These are phyloP conservation scores for Phaffomyces thermotolerans DNA, from an alignment of 805 yeast genomes.

Conservation along the genomic window DNA sequence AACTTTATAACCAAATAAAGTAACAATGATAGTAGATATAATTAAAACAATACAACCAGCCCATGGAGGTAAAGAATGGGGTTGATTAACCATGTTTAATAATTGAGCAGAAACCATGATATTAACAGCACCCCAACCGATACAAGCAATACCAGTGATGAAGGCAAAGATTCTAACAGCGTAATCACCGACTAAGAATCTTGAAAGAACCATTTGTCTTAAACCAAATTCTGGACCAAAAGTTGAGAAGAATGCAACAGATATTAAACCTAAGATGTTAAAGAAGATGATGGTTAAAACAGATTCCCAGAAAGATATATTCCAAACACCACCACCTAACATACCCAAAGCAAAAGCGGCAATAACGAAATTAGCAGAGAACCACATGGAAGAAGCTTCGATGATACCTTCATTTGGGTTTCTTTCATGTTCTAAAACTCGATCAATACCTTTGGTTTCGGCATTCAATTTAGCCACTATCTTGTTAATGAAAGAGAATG, in stretches of 20 bases:
- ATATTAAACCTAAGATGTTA: conserved; percentile 59
- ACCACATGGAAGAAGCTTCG: conserved; percentile 84
- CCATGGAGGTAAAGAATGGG: conserved; percentile 69
- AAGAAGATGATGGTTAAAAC: conserved; percentile 65
- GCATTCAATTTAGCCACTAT: conserved; percentile 27
- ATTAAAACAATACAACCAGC: conserved; percentile 79
- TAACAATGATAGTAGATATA: conserved; percentile 57
- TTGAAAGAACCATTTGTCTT: conserved; percentile 79
- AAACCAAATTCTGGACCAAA: conserved; percentile 83
- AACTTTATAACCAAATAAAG: conserved; percentile 78
- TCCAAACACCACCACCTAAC: conserved; percentile 56
- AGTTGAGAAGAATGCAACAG: conserved; percentile 77
- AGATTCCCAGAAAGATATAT: conserved; percentile 67
- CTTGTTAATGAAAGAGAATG: conserved; percentile 15
- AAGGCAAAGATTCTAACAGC: conserved; percentile 73
- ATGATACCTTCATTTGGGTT: conserved; percentile 50
- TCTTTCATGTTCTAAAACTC: conserved; percentile 73
- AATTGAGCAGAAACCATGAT: conserved; percentile 85
- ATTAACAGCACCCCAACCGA: conserved; percentile 95
- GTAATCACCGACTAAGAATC: conserved; percentile 68
- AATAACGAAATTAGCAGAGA: conserved; percentile 81
- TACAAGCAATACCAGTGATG: conserved; percentile 76
- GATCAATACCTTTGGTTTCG: conserved; percentile 74
- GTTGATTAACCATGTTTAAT: conserved; percentile 63
- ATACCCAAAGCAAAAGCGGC: conserved; percentile 79